Percentiles rank a stretch among this genome's conserved stretches.
Conservation (phyloP, 2,329 filamentous ascomycete genomes). For the Alternaria sp. region DNA sequence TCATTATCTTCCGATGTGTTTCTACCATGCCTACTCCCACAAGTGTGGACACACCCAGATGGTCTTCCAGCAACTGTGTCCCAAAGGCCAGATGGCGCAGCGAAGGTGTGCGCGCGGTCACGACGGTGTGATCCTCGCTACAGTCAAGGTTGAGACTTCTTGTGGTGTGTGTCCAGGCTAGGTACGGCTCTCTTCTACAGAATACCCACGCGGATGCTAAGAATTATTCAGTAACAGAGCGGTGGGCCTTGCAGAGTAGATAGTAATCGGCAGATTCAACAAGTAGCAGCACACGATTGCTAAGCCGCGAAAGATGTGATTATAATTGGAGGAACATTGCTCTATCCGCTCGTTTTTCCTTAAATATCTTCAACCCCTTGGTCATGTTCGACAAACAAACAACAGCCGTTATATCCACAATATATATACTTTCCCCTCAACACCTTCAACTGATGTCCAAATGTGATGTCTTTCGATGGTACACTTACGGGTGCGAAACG, state of each 20-base stretch:
- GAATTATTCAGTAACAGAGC: not conserved
- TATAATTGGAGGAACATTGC: not conserved
- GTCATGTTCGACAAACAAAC: accelerated
- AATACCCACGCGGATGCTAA: not conserved
- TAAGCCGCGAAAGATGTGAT: no score
- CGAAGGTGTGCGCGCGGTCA: conserved; percentile 43
- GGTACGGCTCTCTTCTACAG: conserved; percentile 20
- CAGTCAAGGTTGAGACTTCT: conserved; percentile 41
- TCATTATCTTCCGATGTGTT: conserved; percentile 52
- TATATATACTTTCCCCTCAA: not conserved
- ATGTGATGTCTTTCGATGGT: not conserved
- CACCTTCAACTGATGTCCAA: not conserved
- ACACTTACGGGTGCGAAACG: conserved; percentile 17
- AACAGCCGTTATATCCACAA: not conserved
- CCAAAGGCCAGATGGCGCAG: conserved; percentile 44
- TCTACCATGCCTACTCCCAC: conserved; percentile 59
- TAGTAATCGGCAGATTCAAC: no score
- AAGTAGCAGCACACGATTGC: not conserved
- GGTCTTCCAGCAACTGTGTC: conserved; percentile 43
- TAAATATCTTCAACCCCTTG: not conserved
- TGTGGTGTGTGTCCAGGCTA: conserved; percentile 38
- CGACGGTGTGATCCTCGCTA: conserved; percentile 44
- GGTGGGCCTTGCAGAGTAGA: no score
- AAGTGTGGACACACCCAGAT: conserved; percentile 57
- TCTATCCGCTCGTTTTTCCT: not conserved